Evolutionary conservation across 331 rosid species (phyloP).

Genomic region (Dryas integrifolia): DNA sequence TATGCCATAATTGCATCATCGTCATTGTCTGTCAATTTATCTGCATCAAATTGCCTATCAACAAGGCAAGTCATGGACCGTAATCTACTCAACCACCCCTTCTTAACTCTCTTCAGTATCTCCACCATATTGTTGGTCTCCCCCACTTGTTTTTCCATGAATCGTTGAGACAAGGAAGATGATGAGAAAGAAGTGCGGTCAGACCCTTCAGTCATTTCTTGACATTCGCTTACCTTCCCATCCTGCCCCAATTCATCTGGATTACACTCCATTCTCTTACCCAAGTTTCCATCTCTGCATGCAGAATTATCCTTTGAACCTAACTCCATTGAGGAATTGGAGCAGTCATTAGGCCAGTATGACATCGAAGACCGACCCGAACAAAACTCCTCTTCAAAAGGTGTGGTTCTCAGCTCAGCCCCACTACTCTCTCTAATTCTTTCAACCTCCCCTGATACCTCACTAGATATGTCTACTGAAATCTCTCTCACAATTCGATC

Average conservation of each 20-base stretch:
- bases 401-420: slow-evolving; percentile 37
- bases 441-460: slow-evolving; percentile 32
- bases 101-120: slow-evolving; percentile 37
- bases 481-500: slow-evolving; percentile 32
- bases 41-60: slow-evolving; percentile 41
- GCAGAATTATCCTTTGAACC: slow-evolving; percentile 32
- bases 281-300: slow-evolving; percentile 32
- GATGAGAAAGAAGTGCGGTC: slow-evolving; percentile 31
- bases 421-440: slow-evolving; percentile 43
- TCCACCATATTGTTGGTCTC: slow-evolving; percentile 11
- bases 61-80: slow-evolving; percentile 64
- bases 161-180: slow-evolving; percentile 35
- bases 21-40: slow-evolving; percentile 20
- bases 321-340: slow-evolving; percentile 33
- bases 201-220: slow-evolving; percentile 34
- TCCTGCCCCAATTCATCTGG: slow-evolving; percentile 33
- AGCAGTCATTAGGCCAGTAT: slow-evolving; percentile 28
- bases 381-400: slow-evolving; percentile 54
- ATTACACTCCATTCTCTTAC: slow-evolving; percentile 24
- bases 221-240: slow-evolving; percentile 34
- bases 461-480: slow-evolving; percentile 30
- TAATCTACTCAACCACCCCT: slow-evolving; percentile 61
- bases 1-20: slow-evolving; percentile 29
- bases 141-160: slow-evolving; percentile 32
- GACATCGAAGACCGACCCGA: slow-evolving; percentile 57